Evolutionary conservation across 768 basidiomycete genomes (phyloP).

Genomic region (Pleurotus eryngii): DNA sequence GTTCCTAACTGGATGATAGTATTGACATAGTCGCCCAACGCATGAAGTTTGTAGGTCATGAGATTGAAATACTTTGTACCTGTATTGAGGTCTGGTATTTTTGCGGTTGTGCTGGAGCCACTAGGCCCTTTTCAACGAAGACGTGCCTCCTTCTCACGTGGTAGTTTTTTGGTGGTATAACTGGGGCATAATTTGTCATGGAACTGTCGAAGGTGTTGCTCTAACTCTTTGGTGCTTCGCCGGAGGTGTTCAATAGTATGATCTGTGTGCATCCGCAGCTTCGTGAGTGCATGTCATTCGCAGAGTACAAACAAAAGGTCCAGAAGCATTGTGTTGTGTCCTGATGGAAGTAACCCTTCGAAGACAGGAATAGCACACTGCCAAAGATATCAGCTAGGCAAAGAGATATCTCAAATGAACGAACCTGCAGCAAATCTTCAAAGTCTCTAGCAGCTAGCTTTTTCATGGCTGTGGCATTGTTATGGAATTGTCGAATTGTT

Average conservation of each 20-base stretch:
- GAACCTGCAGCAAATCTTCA: slow-evolving; percentile 40
- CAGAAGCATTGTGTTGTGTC: slow-evolving; percentile 21
- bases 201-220: slow-evolving; percentile 20
- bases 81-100: background rate
- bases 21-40: slow-evolving; percentile 21
- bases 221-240: slow-evolving; percentile 24
- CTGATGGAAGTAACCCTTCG: slow-evolving; percentile 29
- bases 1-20: slow-evolving; percentile 22
- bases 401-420: background rate
- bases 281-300: slow-evolving; percentile 31
- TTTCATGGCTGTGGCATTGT: slow-evolving; percentile 31
- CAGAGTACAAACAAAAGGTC: slow-evolving; percentile 24
- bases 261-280: slow-evolving; percentile 31
- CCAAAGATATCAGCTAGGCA: background rate
- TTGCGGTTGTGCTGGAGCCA: slow-evolving; percentile 1
- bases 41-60: slow-evolving; percentile 27
- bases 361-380: slow-evolving; percentile 31
- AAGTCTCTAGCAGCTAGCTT: slow-evolving; percentile 34
- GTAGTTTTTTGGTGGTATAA: slow-evolving; percentile 21
- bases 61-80: slow-evolving; percentile 15
- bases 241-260: slow-evolving; percentile 24
- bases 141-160: slow-evolving; percentile 20
- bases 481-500: slow-evolving; percentile 31
- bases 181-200: slow-evolving; percentile 9
- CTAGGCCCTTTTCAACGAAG: slow-evolving; percentile 8